Evolutionary conservation across 108 stramenopile species (phyloP), one percentile per base, ranked within the genome.

Genomic region (Conticribra guillardii): DNA sequence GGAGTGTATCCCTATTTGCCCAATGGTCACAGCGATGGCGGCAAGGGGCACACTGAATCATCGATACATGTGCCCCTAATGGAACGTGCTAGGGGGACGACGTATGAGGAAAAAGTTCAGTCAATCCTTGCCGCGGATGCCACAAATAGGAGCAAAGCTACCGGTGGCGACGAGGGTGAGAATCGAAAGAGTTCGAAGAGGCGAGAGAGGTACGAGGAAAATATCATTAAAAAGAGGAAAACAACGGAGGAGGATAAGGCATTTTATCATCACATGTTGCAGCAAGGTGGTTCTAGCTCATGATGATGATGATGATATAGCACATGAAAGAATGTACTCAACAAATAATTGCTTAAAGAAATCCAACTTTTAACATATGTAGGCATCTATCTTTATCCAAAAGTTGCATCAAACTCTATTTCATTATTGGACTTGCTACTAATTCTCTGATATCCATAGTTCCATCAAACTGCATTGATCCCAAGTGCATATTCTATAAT

Each of bases 71-170:
- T 84, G 54, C 88, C 89, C n/a, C 44, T 96, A 1, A 64, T 83
- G 76, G 63, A 86, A 57, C 82, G 96, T 69, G 55, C 78, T 8
- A 69, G 34, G 48, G 96, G 96, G 16, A 88, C 90, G 27, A 90
- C 92, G 0, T 96, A 96, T 71, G 96, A 94, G 76, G 91, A 96
- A 79, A 96, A 96, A 67, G 76, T 96, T 11, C 69, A 74, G 30
- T 80, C 89, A 9, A 58, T 88, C 19, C 48, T 69, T 31, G 34
- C 22, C 21, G 44, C 27, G 18, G 69, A 45, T 17, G 41, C 17
- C 7, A 41, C 8, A 19, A 50, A 27, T 11, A 37, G 58, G 17
- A 30, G 15, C n/a, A n/a, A n/a, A n/a, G n/a, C n/a, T n/a, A n/a
- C n/a, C 32, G 32, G 32, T 27, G 31, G 2, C 24, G 41, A 60